Evolutionary conservation across 768 basidiomycete genomes (phyloP).

Genomic region (Mrakia blollopis): DNA sequence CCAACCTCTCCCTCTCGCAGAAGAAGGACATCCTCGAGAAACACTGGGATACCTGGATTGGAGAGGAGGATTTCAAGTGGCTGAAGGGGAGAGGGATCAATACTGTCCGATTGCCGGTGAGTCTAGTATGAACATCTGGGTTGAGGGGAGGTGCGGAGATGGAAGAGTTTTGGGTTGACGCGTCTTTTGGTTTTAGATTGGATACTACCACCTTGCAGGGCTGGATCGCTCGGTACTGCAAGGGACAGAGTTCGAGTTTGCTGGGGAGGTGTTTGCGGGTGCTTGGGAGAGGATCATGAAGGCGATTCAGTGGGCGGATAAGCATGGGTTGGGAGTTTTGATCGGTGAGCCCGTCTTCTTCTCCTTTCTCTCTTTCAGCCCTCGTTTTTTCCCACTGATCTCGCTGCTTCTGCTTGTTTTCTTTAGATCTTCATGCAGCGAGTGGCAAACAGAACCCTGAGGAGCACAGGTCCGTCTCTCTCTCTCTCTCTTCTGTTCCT

Average conservation of each 20-base stretch:
- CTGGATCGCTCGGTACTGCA: slow-evolving; percentile 64
- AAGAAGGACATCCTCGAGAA: slow-evolving; percentile 51
- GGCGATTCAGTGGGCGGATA: slow-evolving; percentile 56
- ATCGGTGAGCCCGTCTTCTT: slow-evolving; percentile 48
- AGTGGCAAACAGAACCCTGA: slow-evolving; percentile 61
- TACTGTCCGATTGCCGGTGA: slow-evolving; percentile 59
- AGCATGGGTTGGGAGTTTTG: slow-evolving; percentile 70
- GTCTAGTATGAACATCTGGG: slow-evolving; percentile 34
- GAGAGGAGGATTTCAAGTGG: slow-evolving; percentile 70
- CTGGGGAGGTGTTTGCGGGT: slow-evolving; percentile 52
- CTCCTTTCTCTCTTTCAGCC: not conserved
- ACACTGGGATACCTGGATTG: slow-evolving; percentile 80
- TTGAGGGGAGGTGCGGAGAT: not conserved
- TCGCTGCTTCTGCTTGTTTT: too few relatives aligned
- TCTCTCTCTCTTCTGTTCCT: slow-evolving; percentile 20
- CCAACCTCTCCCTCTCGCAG: not conserved
- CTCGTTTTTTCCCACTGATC: not conserved
- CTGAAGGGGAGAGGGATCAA: slow-evolving; percentile 56
- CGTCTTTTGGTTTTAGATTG: slow-evolving; percentile 46
- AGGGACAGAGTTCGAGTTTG: slow-evolving; percentile 62
- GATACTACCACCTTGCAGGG: slow-evolving; percentile 75
- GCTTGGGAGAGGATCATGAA: slow-evolving; percentile 66
- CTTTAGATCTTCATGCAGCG: slow-evolving; percentile 64
- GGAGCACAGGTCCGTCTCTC: not conserved
- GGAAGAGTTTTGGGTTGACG: not conserved